A percentile compares a stretch with the other conserved stretches of the same genome.
Evolutionary conservation across 805 yeast species (phyloP).

Genomic region (Candida orba): DNA sequence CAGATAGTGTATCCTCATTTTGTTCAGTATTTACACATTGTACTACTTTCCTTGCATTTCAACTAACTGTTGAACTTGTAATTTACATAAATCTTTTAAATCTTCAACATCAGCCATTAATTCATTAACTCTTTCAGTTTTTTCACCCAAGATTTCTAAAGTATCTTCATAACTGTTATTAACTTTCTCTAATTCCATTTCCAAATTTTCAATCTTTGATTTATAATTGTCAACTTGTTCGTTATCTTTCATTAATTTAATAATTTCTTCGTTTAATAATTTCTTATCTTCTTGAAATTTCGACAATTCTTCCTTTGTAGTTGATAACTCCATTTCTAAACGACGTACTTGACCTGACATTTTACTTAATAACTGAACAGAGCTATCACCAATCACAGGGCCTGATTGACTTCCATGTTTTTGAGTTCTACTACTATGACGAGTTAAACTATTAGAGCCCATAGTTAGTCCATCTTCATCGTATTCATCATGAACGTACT

Average conservation of each 20-base stretch:
- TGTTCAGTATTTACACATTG: neutral
- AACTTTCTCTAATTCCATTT: slow-evolving; percentile 27
- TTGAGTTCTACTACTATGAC: neutral
- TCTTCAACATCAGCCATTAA: slow-evolving; percentile 83
- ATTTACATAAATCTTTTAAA: slow-evolving; percentile 73
- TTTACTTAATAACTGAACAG: slow-evolving; percentile 62
- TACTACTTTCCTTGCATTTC: slow-evolving; percentile 39
- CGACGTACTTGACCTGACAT: slow-evolving; percentile 72
- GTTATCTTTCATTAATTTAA: slow-evolving; percentile 48
- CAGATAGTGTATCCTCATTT: too few species aligned
- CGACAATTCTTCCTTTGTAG: slow-evolving; percentile 55
- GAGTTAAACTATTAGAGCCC: neutral
- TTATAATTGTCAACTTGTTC: slow-evolving; percentile 34
- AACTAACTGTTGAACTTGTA: slow-evolving; percentile 84
- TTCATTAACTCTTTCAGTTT: slow-evolving; percentile 79
- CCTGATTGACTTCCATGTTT: slow-evolving; percentile 8
- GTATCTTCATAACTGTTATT: slow-evolving; percentile 42
- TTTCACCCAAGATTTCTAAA: slow-evolving; percentile 74
- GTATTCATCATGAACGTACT: slow-evolving; percentile 7
- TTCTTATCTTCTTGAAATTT: slow-evolving; percentile 51
- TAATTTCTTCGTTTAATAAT: slow-evolving; percentile 60
- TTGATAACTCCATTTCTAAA: slow-evolving; percentile 68
- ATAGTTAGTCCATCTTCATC: slow-evolving; percentile 7
- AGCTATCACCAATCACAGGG: slow-evolving; percentile 24
- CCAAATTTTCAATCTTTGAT: slow-evolving; percentile 32